Evolutionary conservation across 2,329 filamentous ascomycete species (phyloP).

Genomic region (Fusarium sp.): DNA sequence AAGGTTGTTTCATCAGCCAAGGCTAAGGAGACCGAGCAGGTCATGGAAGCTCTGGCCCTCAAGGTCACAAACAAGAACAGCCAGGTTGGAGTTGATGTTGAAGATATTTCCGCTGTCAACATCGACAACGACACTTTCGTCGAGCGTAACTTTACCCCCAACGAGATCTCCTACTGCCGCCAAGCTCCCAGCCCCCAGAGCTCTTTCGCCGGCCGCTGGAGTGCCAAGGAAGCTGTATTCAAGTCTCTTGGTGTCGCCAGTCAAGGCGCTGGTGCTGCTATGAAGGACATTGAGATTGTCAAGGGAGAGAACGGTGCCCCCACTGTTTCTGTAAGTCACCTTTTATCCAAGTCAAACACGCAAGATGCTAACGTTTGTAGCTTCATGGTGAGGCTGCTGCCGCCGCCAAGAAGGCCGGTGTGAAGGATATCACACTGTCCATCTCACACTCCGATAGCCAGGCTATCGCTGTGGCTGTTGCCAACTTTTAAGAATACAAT

Average conservation of each 20-base stretch:
- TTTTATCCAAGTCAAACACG: neutral
- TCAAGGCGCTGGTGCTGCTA: conserved; percentile 85
- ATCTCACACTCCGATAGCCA: conserved; percentile 96
- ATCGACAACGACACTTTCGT: conserved; percentile 94
- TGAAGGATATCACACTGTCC: conserved; percentile 89
- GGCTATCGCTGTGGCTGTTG: conserved; percentile 92
- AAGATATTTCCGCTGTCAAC: conserved; percentile 87
- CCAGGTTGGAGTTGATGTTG: conserved; percentile 93
- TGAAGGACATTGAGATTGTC: conserved; percentile 95
- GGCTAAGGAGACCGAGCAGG: conserved; percentile 72
- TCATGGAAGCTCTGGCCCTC: conserved; percentile 80
- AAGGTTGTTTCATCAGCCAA: conserved; percentile 61
- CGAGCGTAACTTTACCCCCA: conserved; percentile 89
- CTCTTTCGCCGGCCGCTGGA: conserved; percentile 95
- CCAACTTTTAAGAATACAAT: conserved; percentile 68
- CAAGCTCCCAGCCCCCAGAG: conserved; percentile 82
- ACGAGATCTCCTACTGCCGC: conserved; percentile 87
- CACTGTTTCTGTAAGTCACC: conserved; percentile 77
- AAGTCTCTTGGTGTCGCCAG: conserved; percentile 91
- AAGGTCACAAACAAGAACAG: conserved; percentile 66
- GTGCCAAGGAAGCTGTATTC: conserved; percentile 98
- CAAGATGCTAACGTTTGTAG: conserved; percentile 61
- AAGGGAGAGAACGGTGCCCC: conserved; percentile 85
- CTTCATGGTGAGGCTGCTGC: conserved; percentile 85
- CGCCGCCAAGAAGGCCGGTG: conserved; percentile 85